Evolutionary conservation across 1,284 basidiomycete genomes (phyloP).

Genomic region (Tilletia indica): DNA sequence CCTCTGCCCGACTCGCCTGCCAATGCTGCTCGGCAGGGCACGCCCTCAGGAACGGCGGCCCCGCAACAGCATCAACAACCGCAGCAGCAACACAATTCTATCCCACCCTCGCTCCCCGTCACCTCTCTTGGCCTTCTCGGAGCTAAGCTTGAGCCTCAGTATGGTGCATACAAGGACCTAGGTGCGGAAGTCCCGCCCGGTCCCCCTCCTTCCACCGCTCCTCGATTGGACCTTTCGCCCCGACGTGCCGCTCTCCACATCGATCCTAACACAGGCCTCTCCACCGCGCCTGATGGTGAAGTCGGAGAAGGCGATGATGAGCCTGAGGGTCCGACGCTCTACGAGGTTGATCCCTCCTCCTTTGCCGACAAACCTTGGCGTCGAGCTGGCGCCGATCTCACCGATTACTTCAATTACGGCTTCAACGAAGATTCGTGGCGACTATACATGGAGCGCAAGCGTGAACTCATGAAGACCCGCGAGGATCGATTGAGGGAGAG

Average conservation of each 20-base stretch:
- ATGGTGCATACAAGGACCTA: background rate
- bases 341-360: slow-evolving; percentile 80
- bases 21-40: slow-evolving; percentile 23
- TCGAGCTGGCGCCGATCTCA: slow-evolving; percentile 83
- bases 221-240: slow-evolving; percentile 38
- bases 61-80: background rate
- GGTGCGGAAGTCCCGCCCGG: slow-evolving; percentile 28
- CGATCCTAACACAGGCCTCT: slow-evolving; percentile 47
- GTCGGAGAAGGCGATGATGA: slow-evolving; percentile 45
- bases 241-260: slow-evolving; percentile 38
- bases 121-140: slow-evolving; percentile 8
- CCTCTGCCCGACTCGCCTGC: slow-evolving; percentile 27
- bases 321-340: slow-evolving; percentile 73
- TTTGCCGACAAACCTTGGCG: slow-evolving; percentile 84
- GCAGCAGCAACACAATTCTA: no score
- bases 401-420: slow-evolving; percentile 99
- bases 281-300: slow-evolving; percentile 53
- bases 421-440: slow-evolving; percentile 97
- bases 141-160: slow-evolving; percentile 13
- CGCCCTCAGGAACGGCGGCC: slow-evolving; percentile 18
- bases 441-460: slow-evolving; percentile 79
- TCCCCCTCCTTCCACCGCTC: slow-evolving; percentile 48
- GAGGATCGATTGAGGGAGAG: slow-evolving; percentile 58
- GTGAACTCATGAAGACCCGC: slow-evolving; percentile 75
- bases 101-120: slow-evolving; percentile 13